Conservation (phyloP, 495 filamentous ascomycete genomes). For the Penicillium paradoxum region DNA sequence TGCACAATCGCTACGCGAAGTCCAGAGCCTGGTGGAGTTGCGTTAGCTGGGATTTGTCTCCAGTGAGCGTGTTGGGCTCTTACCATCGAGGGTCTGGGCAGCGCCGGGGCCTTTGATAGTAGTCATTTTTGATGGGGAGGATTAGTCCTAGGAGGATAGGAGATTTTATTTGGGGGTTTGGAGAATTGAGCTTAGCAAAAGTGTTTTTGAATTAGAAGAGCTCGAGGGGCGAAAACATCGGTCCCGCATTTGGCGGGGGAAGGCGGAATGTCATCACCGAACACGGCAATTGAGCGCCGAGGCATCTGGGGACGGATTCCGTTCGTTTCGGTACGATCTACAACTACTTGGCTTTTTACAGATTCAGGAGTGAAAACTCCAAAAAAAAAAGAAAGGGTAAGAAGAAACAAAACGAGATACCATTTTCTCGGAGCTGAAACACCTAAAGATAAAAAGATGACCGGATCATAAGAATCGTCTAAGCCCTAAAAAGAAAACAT, state of each 20-base stretch:
- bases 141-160: not conserved
- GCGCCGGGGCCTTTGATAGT: constrained; percentile 58
- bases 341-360: no score
- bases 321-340: not conserved
- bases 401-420: constrained; percentile 7
- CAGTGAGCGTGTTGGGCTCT: constrained; percentile 3
- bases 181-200: not conserved
- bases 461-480: constrained; percentile 27
- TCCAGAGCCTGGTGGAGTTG: constrained; percentile 54
- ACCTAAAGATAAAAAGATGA: constrained; percentile 24
- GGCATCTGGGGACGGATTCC: not conserved
- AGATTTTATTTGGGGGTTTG: not conserved
- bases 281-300: constrained; percentile 14
- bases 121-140: constrained; percentile 24
- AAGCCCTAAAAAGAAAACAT: constrained; percentile 14
- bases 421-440: constrained; percentile 19
- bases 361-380: no score
- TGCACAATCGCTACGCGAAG: constrained; percentile 93
- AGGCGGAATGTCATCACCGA: constrained; percentile 21
- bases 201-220: not conserved
- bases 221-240: constrained; percentile 16
- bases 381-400: not conserved
- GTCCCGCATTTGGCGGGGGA: constrained; percentile 21
- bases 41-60: constrained; percentile 1
- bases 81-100: constrained; percentile 47